Evolutionary conservation across 805 yeast species (phyloP).

Genomic region (Debaryomyces castellii): DNA sequence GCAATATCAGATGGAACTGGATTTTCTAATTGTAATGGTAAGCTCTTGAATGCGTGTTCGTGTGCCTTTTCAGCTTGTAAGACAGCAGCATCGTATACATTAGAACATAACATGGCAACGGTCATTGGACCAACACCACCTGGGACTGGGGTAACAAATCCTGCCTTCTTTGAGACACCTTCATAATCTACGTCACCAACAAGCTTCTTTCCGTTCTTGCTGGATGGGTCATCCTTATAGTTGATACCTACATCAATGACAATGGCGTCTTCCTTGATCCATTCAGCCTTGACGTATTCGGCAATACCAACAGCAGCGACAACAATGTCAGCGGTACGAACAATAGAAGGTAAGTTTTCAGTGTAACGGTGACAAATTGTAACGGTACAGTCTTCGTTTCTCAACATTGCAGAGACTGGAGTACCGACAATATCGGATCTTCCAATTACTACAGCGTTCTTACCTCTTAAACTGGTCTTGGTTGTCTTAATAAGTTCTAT

Average conservation of each 20-base stretch:
- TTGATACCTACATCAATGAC: conserved; percentile 96
- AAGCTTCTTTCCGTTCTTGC: conserved; percentile 74
- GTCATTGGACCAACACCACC: conserved; percentile 99
- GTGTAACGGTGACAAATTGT: conserved; percentile 82
- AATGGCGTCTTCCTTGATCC: conserved; percentile 82
- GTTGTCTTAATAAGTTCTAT: conserved; percentile 74
- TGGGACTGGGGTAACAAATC: conserved; percentile 91
- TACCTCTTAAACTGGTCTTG: conserved; percentile 68
- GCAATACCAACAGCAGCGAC: conserved; percentile 92
- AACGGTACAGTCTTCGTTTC: conserved; percentile 81
- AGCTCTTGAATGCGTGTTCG: conserved; percentile 51
- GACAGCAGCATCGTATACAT: conserved; percentile 79
- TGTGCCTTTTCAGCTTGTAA: conserved; percentile 49
- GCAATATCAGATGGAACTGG: conserved; percentile 93
- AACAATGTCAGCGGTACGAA: conserved; percentile 78
- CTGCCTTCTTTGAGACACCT: conserved; percentile 59
- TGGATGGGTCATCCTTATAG: conserved; percentile 71
- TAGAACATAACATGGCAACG: conserved; percentile 89
- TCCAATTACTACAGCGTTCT: conserved; percentile 88
- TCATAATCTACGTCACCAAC: conserved; percentile 95
- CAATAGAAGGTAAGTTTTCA: conserved; percentile 51
- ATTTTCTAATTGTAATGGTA: conserved; percentile 45
- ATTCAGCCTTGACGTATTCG: conserved; percentile 78
- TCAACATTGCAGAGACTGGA: conserved; percentile 84
- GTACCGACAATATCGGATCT: conserved; percentile 95